Percentiles rank a stretch among this genome's conserved stretches.
Evolutionary conservation across 179 eudicot species (phyloP).

Genomic region (Vitellaria paradoxa): DNA sequence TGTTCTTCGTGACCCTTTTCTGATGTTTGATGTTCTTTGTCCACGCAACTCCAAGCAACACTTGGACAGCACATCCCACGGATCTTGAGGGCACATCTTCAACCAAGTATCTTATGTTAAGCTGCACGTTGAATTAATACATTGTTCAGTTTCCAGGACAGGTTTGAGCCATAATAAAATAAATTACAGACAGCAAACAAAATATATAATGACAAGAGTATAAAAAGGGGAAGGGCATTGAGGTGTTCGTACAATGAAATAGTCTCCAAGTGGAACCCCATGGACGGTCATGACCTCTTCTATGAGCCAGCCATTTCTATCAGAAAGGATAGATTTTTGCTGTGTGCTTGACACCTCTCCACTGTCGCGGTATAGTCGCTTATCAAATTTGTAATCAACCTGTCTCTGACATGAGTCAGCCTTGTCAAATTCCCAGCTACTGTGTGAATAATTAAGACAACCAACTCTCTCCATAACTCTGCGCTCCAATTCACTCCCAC

Average conservation of each 20-base stretch:
- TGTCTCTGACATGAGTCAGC: constrained; percentile 73
- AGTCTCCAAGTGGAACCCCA: constrained; percentile 86
- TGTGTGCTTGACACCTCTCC: constrained; percentile 95
- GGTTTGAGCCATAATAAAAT: background rate
- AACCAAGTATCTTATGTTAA: constrained; percentile 71
- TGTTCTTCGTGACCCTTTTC: constrained; percentile 75
- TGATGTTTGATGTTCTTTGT: constrained; percentile 67
- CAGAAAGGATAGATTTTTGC: constrained; percentile 65
- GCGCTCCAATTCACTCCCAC: constrained; percentile 67
- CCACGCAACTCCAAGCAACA: constrained; percentile 77
- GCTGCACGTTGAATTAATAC: constrained; percentile 45
- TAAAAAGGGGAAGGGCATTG: background rate
- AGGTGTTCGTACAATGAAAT: constrained; percentile 55
- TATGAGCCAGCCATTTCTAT: constrained; percentile 77
- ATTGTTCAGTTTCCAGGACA: background rate
- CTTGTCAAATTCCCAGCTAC: constrained; percentile 85
- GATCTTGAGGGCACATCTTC: constrained; percentile 61
- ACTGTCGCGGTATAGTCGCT: constrained; percentile 64
- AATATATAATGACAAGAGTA: background rate
- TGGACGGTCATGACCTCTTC: constrained; percentile 94
- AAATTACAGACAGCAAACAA: background rate
- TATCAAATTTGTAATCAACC: constrained; percentile 72
- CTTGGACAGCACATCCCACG: constrained; percentile 62
- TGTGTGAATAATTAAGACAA: constrained; percentile 74
- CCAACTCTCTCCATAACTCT: constrained; percentile 82